Evolutionary conservation across 2,329 filamentous ascomycete genomes (phyloP).

Genomic region (Fusarium praegraminearum): DNA sequence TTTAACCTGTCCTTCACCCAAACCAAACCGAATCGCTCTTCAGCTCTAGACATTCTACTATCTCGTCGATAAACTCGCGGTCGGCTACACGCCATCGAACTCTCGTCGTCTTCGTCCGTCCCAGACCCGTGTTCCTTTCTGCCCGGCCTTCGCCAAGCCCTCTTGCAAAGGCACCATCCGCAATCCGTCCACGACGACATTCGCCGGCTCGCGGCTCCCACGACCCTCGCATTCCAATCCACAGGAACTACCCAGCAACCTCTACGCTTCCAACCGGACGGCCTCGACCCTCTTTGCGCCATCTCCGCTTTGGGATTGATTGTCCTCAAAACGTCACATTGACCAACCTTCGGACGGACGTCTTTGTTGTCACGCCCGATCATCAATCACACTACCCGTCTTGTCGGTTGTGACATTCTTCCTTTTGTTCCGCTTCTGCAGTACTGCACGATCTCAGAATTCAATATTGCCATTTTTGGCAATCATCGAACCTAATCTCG

Average conservation of each 20-base stretch:
- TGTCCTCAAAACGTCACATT: constrained; percentile 32
- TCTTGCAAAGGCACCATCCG: constrained; percentile 37
- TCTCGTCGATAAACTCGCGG: constrained; percentile 41
- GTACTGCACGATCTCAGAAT: constrained; percentile 14
- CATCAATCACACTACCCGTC: constrained; percentile 31
- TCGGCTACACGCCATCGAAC: constrained; percentile 43
- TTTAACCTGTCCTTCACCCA: constrained; percentile 34
- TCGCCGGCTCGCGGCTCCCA: constrained; percentile 34
- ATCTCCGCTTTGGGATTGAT: constrained; percentile 43
- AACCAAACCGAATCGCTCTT: constrained; percentile 11
- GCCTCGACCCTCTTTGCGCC: constrained; percentile 32
- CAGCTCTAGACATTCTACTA: constrained; percentile 23
- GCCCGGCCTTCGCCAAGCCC: constrained; percentile 35
- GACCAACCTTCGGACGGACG: constrained; percentile 23
- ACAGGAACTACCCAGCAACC: constrained; percentile 30
- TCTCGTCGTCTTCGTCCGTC: constrained; percentile 32
- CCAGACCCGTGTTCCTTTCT: constrained; percentile 12
- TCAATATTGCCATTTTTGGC: constrained; percentile 16
- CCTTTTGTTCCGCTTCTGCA: constrained; percentile 21
- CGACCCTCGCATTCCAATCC: constrained; percentile 46
- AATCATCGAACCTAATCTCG: constrained; percentile 24
- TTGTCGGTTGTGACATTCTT: constrained; percentile 19
- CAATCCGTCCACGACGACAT: constrained; percentile 43
- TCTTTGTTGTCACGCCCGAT: constrained; percentile 23
- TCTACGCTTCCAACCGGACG: constrained; percentile 31